Base-by-base conservation (phyloP, 2,329 filamentous ascomycete species). In the Penicillium sp. region DNA sequence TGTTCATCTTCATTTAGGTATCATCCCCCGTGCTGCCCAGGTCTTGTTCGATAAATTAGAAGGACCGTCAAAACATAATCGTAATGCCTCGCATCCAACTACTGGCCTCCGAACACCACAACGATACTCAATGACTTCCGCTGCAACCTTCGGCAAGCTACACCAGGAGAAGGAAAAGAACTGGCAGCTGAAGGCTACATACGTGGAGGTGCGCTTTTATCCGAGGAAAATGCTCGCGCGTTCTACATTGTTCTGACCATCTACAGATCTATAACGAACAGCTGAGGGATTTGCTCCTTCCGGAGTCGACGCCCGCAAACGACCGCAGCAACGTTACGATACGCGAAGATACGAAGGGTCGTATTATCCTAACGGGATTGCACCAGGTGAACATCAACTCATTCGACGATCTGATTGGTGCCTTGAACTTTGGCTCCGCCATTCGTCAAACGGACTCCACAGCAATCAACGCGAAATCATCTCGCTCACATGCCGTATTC, bases 361-460 rank as follows among this genome's bases (percentile, higher is more conserved):
- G 95, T 61, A 98, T 98, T 57, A 78, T 98, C 45, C 78, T 97
- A 21, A 95, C 91, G 7, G 93, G 93, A 7, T 76, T 98, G 21
- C 88, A 84, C 24, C 88, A 95, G 65, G 80, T 95, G 33, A 82
- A 87, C 13, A 87, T 98, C 62, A 90, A 91, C 64, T 95, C 87
- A 0, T 85, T 90, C 8, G 90, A 97, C 5, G 93, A 98, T 66
- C 74, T 98, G 43, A 81, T 97, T 69, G 84, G 83, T 53, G 90
- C 89, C 6, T 77, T 98, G 49, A 93, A 90, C 66, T 91, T 94
- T 64, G 93, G 93, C 19, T 98, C 93, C 0, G 81, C 85, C 22
- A 95, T 98, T 64, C 86, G 93, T 53, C 93, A 98, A 66, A 98
- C 93, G 0, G 93, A 98, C 71, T 85, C 93, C 22, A 98, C 93